phyloP scores from a whole-genome alignment of 192 early-diverging fungal genomes.

The Phycomyces blakesleeanus region DNA sequence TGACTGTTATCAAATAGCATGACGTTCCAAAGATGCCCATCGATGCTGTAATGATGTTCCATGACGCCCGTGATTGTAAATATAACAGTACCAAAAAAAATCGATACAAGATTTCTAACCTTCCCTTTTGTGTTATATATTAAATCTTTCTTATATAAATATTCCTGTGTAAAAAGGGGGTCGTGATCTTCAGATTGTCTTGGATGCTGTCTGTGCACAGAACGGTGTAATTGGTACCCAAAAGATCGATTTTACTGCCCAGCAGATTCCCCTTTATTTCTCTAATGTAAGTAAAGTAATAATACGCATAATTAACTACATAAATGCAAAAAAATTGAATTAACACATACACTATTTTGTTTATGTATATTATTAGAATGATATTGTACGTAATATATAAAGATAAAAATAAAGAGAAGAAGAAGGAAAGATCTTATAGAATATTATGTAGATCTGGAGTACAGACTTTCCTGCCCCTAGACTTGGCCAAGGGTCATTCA shows the following conservation, averaged over 20 bases:
- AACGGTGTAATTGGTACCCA: slow-evolving; percentile 56
- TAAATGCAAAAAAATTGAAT: too few relatives aligned
- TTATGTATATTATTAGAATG: slow-evolving; percentile 25
- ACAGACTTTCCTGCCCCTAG: slow-evolving; percentile 77
- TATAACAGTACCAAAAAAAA: slow-evolving; percentile 6
- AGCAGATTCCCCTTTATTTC: slow-evolving; percentile 73
- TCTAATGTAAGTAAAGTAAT: slow-evolving; percentile 68
- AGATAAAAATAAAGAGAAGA: neutral
- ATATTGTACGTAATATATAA: slow-evolving; percentile 21
- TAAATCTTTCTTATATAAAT: too few relatives aligned
- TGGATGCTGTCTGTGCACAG: slow-evolving; percentile 65
- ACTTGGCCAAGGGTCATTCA: slow-evolving; percentile 83
- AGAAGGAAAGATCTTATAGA: neutral
- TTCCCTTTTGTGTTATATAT: too few relatives aligned
- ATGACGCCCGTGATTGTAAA: slow-evolving; percentile 80
- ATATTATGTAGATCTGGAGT: slow-evolving; percentile 63
- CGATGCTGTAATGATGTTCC: slow-evolving; percentile 74
- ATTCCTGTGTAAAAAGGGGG: too few relatives aligned
- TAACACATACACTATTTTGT: neutral
- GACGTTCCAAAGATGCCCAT: slow-evolving; percentile 52
- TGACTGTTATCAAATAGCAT: neutral
- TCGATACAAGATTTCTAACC: neutral
- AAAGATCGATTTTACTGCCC: slow-evolving; percentile 36
- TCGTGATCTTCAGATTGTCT: slow-evolving; percentile 75
- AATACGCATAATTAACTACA: too few relatives aligned